Conservation (phyloP, 176 grass and related monocot genomes). For the Triticum timopheevii region DNA sequence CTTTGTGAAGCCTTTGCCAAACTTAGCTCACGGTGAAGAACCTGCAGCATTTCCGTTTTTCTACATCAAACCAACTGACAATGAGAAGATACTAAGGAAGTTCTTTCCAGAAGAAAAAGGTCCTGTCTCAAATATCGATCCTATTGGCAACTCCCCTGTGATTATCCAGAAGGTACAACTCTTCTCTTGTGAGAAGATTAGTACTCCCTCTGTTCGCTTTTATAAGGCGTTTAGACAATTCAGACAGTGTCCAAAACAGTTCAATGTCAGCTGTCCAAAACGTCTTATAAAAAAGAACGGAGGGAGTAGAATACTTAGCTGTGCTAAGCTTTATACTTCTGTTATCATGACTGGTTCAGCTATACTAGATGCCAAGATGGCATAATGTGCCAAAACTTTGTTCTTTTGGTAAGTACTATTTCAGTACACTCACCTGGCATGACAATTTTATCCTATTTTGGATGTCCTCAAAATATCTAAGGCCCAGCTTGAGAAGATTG, state of each 20-base stretch:
- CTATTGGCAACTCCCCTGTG: conserved; percentile 95
- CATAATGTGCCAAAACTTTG: background rate
- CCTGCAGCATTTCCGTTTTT: conserved; percentile 89
- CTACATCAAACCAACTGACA: conserved; percentile 86
- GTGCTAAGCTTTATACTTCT: background rate
- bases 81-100: conserved; percentile 90
- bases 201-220: no score
- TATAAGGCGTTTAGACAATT: no score
- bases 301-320: background rate
- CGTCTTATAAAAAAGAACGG: no score
- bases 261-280: no score
- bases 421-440: background rate
- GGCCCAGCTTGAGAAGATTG: conserved; percentile 85
- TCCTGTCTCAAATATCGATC: conserved; percentile 80
- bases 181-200: background rate
- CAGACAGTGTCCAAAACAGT: no score
- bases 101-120: conserved; percentile 90
- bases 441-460: background rate
- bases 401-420: conserved; percentile 14
- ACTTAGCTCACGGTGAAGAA: conserved; percentile 66
- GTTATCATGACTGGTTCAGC: background rate
- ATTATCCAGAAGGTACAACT: conserved; percentile 89
- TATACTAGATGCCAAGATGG: conserved; percentile 1
- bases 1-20: conserved; percentile 93
- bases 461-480: conserved; percentile 30